These are phyloP conservation scores for Clohesyomyces aquaticus DNA, from an alignment of 495 filamentous ascomycete genomes.

Conservation along the genomic window DNA sequence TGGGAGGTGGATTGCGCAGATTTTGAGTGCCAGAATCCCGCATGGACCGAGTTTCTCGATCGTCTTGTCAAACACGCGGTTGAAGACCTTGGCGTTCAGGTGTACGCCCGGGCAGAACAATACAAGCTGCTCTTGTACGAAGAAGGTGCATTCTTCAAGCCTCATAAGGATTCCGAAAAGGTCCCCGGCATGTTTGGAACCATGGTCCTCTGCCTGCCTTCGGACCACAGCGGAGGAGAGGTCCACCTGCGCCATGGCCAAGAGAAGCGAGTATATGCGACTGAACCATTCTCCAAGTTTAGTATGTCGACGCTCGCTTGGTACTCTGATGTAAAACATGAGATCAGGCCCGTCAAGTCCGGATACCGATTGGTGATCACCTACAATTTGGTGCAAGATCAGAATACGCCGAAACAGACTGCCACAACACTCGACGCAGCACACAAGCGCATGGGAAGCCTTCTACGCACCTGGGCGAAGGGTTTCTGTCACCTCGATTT, in stretches of 20 bases:
- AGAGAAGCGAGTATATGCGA: slow-evolving; percentile 46
- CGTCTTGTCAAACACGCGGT: slow-evolving; percentile 36
- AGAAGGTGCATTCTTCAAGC: slow-evolving; percentile 57
- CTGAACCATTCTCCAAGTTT: slow-evolving; percentile 43
- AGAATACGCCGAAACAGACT: slow-evolving; percentile 5
- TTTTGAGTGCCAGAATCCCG: slow-evolving; percentile 50
- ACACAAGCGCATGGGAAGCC: slow-evolving; percentile 30
- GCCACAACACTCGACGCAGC: slow-evolving; percentile 19
- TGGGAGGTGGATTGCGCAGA: slow-evolving; percentile 56
- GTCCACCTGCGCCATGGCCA: slow-evolving; percentile 52
- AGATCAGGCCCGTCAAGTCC: slow-evolving; percentile 54
- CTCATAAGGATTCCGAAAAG: slow-evolving; percentile 60
- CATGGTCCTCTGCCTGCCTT: slow-evolving; percentile 59
- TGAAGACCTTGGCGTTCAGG: slow-evolving; percentile 11
- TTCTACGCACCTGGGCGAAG: slow-evolving; percentile 40
- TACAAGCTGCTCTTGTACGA: slow-evolving; percentile 64
- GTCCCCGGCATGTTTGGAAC: slow-evolving; percentile 61
- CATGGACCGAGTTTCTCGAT: slow-evolving; percentile 43
- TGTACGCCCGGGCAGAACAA: slow-evolving; percentile 48
- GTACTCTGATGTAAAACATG: slow-evolving; percentile 58
- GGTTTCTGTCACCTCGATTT: slow-evolving; percentile 10
- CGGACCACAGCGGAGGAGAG: slow-evolving; percentile 56
- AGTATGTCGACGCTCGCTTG: slow-evolving; percentile 53
- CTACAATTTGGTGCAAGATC: slow-evolving; percentile 57
- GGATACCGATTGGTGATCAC: slow-evolving; percentile 59